Evolutionary conservation across 1,284 basidiomycete genomes (phyloP), one percentile per base, ranked within the genome.

Genomic region (Cryptococcus hybrid): DNA sequence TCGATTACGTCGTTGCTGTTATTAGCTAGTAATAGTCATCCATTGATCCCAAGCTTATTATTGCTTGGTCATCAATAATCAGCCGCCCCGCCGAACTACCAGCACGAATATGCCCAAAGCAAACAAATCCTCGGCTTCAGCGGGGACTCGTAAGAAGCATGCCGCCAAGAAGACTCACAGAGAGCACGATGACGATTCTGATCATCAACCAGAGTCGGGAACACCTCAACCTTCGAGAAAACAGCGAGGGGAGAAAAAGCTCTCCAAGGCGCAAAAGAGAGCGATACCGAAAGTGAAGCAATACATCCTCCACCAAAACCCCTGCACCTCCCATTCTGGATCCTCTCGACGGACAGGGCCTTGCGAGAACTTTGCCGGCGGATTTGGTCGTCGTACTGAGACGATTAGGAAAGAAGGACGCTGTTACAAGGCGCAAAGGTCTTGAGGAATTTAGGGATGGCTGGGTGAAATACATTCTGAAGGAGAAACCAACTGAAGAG

Each of bases 341-440:
- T 81, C 96, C 96, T 5, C 83, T 99, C 52, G 95, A 99, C 71
- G 85, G 88, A 0, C 86, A 87, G 24, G 92, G 92, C 0, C 81
- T 97, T 7, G 88, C 85, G 9, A 83, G 86, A 68, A 80, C 80
- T n/a, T 78, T 94, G 9, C 87, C 89, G 0, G 84, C 92, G 0
- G 92, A 94, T 49, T 81, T 98, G 15, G 83, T 95, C 12, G 85
- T 99, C 24, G 83, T 92, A 1, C 81, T 98, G 50, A 80, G 91
- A 52, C 85, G 86, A 55, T 81, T 98, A 47, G 86, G 85, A 37
- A 99, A 99, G 83, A 97, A 96, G 80, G 93, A 96, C 62, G 84
- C 85, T 15, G 84, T 92, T 45, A 98, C 95, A 1, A 88, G 92
- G 71, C 80, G 84, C 13, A 87, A 89, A 65, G 93, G 92, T 0